Conservation (phyloP, 2,329 filamentous ascomycete species). For the Thielaviopsis musarum region DNA sequence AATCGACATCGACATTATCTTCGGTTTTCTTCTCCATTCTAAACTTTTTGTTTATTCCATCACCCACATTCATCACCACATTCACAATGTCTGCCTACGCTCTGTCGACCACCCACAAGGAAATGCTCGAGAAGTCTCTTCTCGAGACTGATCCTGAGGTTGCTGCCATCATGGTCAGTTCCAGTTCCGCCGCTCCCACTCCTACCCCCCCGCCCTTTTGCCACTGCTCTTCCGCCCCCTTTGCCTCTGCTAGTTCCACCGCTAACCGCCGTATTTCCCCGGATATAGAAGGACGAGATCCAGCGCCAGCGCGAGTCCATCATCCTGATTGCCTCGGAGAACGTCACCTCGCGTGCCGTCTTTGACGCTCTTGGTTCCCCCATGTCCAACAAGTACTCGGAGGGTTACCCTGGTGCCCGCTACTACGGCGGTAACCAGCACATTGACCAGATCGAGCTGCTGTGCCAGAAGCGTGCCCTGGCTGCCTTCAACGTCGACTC, state of each 20-base stretch:
- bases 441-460: conserved; percentile 89
- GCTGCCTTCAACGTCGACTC: conserved; percentile 75
- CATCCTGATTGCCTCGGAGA: conserved; percentile 96
- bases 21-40: conserved; percentile 3
- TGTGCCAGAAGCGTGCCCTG: conserved; percentile 88
- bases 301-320: conserved; percentile 97
- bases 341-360: conserved; percentile 95
- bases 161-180: conserved; percentile 80
- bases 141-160: conserved; percentile 87
- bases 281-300: conserved; percentile 64
- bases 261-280: conserved; percentile 9
- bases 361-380: conserved; percentile 91
- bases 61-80: neutral
- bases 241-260: conserved; percentile 18
- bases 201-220: neutral
- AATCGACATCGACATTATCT: neutral
- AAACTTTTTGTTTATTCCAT: conserved; percentile 2
- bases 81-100: conserved; percentile 31
- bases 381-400: conserved; percentile 99
- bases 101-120: conserved; percentile 36
- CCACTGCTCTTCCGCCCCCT: neutral
- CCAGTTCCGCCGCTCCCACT: neutral
- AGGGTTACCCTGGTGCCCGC: conserved; percentile 92
- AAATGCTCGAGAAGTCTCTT: conserved; percentile 91
- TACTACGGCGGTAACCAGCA: conserved; percentile 99